A percentile compares a stretch with the other conserved stretches of the same genome.
Conservation (phyloP, 2,329 filamentous ascomycete genomes). For the Aspergillus awamori region DNA sequence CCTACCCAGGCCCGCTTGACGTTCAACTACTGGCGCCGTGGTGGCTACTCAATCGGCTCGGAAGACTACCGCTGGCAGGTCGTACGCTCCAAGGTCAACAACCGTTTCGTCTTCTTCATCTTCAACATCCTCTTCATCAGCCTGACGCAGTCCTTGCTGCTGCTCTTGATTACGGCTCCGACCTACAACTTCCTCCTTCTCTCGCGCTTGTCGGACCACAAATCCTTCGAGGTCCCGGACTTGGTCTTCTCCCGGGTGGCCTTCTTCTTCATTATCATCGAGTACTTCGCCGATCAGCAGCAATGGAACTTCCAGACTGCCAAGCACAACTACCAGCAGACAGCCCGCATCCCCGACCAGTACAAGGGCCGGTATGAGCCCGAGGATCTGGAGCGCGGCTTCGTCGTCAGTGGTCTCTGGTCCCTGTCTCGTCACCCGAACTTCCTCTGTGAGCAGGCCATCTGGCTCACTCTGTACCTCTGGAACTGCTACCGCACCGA, state of each 20-base stretch:
- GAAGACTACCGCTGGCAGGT: conserved; percentile 95
- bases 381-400: conserved; percentile 85
- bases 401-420: conserved; percentile 82
- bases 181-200: conserved; percentile 80
- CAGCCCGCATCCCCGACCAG: conserved; percentile 67
- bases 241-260: conserved; percentile 58
- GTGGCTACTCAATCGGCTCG: conserved; percentile 83
- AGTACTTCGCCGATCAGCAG: conserved; percentile 86
- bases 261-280: conserved; percentile 61
- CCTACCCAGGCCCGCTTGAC: conserved; percentile 70
- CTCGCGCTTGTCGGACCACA: conserved; percentile 61
- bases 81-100: conserved; percentile 65
- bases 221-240: conserved; percentile 63
- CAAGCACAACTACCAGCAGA: conserved; percentile 73
- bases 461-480: conserved; percentile 86
- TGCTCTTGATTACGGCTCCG: conserved; percentile 77
- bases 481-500: conserved; percentile 80
- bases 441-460: conserved; percentile 85
- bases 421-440: conserved; percentile 90
- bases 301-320: conserved; percentile 89
- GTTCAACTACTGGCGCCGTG: conserved; percentile 95
- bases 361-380: conserved; percentile 59
- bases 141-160: conserved; percentile 76
- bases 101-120: conserved; percentile 78
- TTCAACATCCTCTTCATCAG: conserved; percentile 92